Percentiles rank a stretch among this genome's conserved stretches.
Conservation (phyloP, 306 rosid species). For the Nissolia schottii region DNA sequence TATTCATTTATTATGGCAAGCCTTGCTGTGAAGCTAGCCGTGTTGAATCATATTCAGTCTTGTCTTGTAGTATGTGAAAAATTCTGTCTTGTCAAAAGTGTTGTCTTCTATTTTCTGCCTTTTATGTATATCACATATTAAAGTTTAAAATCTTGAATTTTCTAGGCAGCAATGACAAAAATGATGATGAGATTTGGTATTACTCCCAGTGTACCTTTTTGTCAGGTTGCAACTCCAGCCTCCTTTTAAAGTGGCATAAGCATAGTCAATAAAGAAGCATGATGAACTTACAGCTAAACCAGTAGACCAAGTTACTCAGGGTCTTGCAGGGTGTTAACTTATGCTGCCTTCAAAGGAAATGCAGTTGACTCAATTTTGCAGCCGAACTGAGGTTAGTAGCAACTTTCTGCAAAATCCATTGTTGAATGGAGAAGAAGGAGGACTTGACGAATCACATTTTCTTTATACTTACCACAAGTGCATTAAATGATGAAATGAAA, state of each 20-base stretch:
- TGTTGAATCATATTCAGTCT: constrained; percentile 67
- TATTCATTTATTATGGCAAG: constrained; percentile 44
- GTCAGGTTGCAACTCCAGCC: constrained; percentile 51
- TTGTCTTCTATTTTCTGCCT: constrained; percentile 8
- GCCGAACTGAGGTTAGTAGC: constrained; percentile 72
- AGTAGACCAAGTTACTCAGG: constrained; percentile 37
- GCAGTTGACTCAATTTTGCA: constrained; percentile 45
- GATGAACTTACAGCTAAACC: constrained; percentile 41
- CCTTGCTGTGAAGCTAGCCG: constrained; percentile 75
- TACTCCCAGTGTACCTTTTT: constrained; percentile 41
- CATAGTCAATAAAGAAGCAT: constrained; percentile 37
- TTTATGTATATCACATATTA: constrained; percentile 15
- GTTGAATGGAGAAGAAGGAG: constrained; percentile 61
- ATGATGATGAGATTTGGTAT: constrained; percentile 69
- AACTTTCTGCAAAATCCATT: constrained; percentile 73
- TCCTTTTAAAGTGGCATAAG: constrained; percentile 53
- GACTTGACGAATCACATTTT: constrained; percentile 30
- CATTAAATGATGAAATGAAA: no score
- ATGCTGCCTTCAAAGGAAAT: constrained; percentile 27
- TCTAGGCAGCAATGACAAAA: constrained; percentile 63
- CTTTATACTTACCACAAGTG: no score
- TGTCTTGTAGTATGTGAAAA: constrained; percentile 52
- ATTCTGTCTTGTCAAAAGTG: constrained; percentile 9
- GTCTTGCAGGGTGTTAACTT: constrained; percentile 42
- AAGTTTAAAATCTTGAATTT: constrained; percentile 26